phyloP scores from a whole-genome alignment of 2,329 filamentous ascomycete genomes.

The Pezicula carpinea region DNA sequence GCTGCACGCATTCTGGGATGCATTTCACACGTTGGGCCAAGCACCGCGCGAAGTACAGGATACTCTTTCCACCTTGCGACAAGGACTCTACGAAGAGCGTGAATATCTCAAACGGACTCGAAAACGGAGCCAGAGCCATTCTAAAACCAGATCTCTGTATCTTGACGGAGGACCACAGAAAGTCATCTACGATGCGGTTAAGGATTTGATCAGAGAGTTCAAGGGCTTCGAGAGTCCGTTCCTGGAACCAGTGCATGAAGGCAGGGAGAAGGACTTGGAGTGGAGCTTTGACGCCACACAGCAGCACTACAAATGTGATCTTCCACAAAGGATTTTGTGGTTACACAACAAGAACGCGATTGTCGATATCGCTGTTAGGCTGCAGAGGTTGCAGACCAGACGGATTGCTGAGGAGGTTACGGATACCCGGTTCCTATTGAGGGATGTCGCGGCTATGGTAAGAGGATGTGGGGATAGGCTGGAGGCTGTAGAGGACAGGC shows the following conservation, averaged over 20 bases:
- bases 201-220: constrained; percentile 21
- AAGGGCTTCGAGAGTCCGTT: constrained; percentile 16
- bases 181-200: constrained; percentile 20
- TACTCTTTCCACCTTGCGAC: constrained; percentile 15
- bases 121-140: constrained; percentile 1
- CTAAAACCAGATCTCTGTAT: constrained; percentile 11
- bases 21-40: constrained; percentile 13
- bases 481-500: constrained; percentile 14
- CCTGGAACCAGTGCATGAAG: constrained; percentile 12
- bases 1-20: constrained; percentile 18
- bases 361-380: constrained; percentile 12
- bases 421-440: constrained; percentile 14
- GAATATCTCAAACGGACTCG: constrained; percentile 18
- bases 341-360: constrained; percentile 14
- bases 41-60: constrained; percentile 16
- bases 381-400: constrained; percentile 16
- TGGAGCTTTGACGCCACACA: constrained; percentile 23
- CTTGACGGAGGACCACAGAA: constrained; percentile 14
- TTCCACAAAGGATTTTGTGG: constrained; percentile 15
- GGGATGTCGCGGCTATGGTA: constrained; percentile 18
- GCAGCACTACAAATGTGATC: constrained; percentile 16
- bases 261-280: constrained; percentile 20
- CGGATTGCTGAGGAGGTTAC: constrained; percentile 18
- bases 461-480: constrained; percentile 13
- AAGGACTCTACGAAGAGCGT: constrained; percentile 20